Evolutionary conservation across 2,329 filamentous ascomycete genomes (phyloP).

Genomic region (Harringtonia lauricola): DNA sequence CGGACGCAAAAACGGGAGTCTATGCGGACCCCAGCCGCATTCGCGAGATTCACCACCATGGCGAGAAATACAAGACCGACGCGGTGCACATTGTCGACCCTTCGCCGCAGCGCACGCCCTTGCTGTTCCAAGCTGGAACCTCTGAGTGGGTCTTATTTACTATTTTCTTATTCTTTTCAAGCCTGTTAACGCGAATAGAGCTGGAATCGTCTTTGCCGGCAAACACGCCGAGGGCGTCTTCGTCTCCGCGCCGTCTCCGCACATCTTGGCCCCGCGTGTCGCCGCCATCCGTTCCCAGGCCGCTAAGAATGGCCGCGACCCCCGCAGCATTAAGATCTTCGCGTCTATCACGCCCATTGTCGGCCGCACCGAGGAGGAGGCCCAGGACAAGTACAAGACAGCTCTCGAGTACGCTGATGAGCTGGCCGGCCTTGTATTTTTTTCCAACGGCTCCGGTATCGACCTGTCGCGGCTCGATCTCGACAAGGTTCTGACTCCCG

Average conservation of each 20-base stretch:
- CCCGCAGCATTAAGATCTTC: conserved; percentile 12
- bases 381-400: conserved; percentile 12
- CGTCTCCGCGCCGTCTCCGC: conserved; percentile 2
- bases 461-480: conserved; percentile 21
- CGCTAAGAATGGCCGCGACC: conserved; percentile 8
- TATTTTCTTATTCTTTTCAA: too few species aligned
- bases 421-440: conserved; percentile 12
- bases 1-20: neutral
- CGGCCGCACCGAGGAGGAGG: conserved; percentile 12
- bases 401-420: conserved; percentile 10
- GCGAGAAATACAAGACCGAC: neutral
- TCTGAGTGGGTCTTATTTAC: conserved; percentile 4
- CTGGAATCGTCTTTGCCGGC: conserved; percentile 11
- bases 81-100: conserved; percentile 1
- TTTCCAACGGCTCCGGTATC: conserved; percentile 7
- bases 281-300: neutral
- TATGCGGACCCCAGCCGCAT: neutral
- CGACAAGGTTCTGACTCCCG: conserved; percentile 14
- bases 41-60: neutral
- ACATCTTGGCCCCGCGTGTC: neutral
- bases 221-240: conserved; percentile 13
- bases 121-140: conserved; percentile 15
- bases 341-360: conserved; percentile 12
- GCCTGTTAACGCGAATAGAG: too few species aligned
- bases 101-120: conserved; percentile 10